Conservation (phyloP, 164 flowering plant species). For the Dillenia suffruticosa region DNA sequence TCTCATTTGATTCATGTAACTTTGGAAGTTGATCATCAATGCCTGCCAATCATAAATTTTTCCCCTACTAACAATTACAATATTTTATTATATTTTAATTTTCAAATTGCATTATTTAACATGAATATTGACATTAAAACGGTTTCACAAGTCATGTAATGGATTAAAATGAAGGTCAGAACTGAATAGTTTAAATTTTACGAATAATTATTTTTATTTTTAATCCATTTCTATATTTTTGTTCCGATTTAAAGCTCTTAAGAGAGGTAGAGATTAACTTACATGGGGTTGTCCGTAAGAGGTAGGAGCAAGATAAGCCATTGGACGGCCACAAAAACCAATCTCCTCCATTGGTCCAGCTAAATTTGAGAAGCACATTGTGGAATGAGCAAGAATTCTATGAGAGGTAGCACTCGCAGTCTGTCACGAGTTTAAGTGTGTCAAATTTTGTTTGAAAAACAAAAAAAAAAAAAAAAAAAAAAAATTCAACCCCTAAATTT, state of each 20-base stretch:
- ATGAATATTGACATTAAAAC: no score
- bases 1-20: conserved; percentile 56
- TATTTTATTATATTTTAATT: no score
- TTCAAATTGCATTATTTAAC: no score
- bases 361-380: conserved; percentile 54
- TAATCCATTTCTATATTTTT: no score
- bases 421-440: conserved; percentile 13
- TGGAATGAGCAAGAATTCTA: conserved; percentile 28
- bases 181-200: neutral
- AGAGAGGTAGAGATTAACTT: conserved; percentile 1
- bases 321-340: conserved; percentile 48
- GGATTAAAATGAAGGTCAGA: neutral
- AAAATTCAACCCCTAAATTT: neutral
- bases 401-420: conserved; percentile 25
- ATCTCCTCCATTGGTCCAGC: conserved; percentile 58
- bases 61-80: no score
- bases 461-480: no score
- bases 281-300: conserved; percentile 59
- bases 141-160: no score
- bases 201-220: neutral
- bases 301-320: conserved; percentile 55
- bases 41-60: conserved; percentile 31
- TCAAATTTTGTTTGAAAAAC: no score
- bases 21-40: conserved; percentile 52
- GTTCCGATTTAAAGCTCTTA: no score